Evolutionary conservation across 768 basidiomycete genomes (phyloP), one percentile per base, ranked within the genome.

Genomic region (Fistulinella prunicolor): DNA sequence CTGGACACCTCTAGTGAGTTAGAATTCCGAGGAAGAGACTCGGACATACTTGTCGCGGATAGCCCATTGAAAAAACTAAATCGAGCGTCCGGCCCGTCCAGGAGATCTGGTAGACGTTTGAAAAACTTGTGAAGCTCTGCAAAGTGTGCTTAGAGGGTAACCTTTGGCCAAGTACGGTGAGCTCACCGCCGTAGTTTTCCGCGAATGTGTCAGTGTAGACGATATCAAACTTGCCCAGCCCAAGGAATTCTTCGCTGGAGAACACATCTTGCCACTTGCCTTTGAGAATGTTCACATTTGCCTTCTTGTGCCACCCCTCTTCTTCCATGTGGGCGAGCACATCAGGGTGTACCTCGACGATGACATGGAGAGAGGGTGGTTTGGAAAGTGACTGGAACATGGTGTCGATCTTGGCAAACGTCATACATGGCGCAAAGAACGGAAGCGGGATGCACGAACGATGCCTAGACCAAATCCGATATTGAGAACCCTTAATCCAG

Each of bases 11-110:
- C 19, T 7, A 34, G 38, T 53, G 41, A 49, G 42, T 17, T 10
- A 20, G 8, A 21, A 10, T 19, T 16, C 4, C 7, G 17, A 19
- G 34, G 51, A 30, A 46, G 28, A 38, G 30, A 41, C 34, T 29
- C 3, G 21, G 20, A 71, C 85, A 64, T 61, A 88, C 91, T 93
- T 8, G 93, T 97, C 24, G 94, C 95, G 14, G 91, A 96, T 9
- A 99, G 78, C 12, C 96, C 96, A 61, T 99, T 92, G 78, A 98
- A 99, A 70, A 98, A 99, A 51, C 92, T 86, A 63, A 94, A 89
- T 14, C 82, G 75, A n/a, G 87, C 85, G 13, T 82, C 73, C n/a
- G 82, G 78, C 13, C 83, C 82, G 19, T 76, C 75, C 14, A 97
- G 73, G 5, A 99, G 74, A 57, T 87, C 76, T 3, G 90, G 91